Percentiles rank a stretch among this genome's conserved stretches.
Evolutionary conservation across 129 eudicot genomes (phyloP).

Genomic region (Helianthus tuberosus): DNA sequence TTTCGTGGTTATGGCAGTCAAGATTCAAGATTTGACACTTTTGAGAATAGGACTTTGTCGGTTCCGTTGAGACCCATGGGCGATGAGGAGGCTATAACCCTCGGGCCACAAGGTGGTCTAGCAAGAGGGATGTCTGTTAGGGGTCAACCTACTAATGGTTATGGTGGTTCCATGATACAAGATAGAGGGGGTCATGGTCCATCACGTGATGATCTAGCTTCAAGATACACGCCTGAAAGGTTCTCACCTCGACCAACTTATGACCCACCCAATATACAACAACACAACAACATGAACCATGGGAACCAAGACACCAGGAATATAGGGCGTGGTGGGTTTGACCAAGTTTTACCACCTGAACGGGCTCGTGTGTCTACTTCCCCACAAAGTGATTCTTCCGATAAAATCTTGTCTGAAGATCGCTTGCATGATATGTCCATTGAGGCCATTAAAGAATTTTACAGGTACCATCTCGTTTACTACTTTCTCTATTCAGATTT

Average conservation of each 20-base stretch:
- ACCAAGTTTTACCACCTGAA: conserved; percentile 48
- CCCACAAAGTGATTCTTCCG: conserved; percentile 44
- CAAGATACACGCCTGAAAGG: conserved; percentile 52
- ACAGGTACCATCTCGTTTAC: conserved; percentile 59
- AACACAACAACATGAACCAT: conserved; percentile 22
- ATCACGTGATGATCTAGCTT: conserved; percentile 53
- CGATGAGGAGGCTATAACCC: conserved; percentile 74
- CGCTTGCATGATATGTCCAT: conserved; percentile 67
- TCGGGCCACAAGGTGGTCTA: conserved; percentile 98
- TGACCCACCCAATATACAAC: conserved; percentile 42
- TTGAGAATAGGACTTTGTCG: conserved; percentile 60
- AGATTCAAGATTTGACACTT: conserved; percentile 45
- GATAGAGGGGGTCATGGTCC: conserved; percentile 44
- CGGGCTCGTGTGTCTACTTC: conserved; percentile 36
- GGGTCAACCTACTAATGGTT: conserved; percentile 51
- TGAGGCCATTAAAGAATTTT: conserved; percentile 77
- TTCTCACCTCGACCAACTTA: conserved; percentile 38
- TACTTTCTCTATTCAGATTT: neutral
- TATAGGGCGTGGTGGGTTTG: conserved; percentile 1
- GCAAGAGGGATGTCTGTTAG: conserved; percentile 86
- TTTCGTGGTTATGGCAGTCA: conserved; percentile 44
- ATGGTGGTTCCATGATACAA: conserved; percentile 11
- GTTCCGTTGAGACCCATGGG: conserved; percentile 64
- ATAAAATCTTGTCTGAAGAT: conserved; percentile 64
- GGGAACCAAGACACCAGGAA: conserved; percentile 45